Percentiles rank a stretch among this genome's conserved stretches.
These are phyloP conservation scores for Austroboletus eburneus DNA, from an alignment of 768 basidiomycete species.

Conservation along the genomic window DNA sequence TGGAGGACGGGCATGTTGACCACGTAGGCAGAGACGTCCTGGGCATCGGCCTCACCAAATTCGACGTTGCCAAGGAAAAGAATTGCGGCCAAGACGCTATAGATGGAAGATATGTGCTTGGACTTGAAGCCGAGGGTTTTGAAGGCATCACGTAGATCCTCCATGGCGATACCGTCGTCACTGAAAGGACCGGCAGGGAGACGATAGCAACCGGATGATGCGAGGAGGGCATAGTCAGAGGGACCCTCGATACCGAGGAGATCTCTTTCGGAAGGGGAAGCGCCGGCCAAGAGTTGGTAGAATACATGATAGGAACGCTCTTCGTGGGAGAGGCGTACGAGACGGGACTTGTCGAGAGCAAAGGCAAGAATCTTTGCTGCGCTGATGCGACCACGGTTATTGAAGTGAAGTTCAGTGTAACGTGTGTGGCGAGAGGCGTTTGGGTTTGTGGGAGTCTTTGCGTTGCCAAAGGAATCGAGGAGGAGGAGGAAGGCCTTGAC, in stretches of 20 bases:
- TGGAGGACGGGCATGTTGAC: constrained; percentile 45
- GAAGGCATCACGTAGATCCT: constrained; percentile 53
- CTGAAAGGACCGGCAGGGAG: constrained; percentile 62
- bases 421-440: constrained; percentile 61
- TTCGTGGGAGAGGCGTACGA: constrained; percentile 50
- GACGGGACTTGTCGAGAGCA: constrained; percentile 60
- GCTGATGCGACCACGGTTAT: constrained; percentile 49
- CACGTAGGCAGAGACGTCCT: constrained; percentile 51
- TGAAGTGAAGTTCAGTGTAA: constrained; percentile 61
- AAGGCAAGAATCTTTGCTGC: constrained; percentile 57
- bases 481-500: constrained; percentile 51
- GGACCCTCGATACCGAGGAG: constrained; percentile 50
- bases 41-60: constrained; percentile 51
- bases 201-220: constrained; percentile 58
- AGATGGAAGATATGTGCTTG: constrained; percentile 53
- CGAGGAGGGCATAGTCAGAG: constrained; percentile 54
- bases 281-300: constrained; percentile 62
- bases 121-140: constrained; percentile 58
- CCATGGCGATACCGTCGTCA: constrained; percentile 55
- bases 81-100: constrained; percentile 48
- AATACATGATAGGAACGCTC: constrained; percentile 66
- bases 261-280: constrained; percentile 52
- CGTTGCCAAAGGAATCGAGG: constrained; percentile 62
- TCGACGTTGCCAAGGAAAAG: constrained; percentile 56
- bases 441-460: constrained; percentile 59